Evolutionary conservation across 2,329 filamentous ascomycete genomes (phyloP).

Genomic region (Gnomoniopsis sp.): DNA sequence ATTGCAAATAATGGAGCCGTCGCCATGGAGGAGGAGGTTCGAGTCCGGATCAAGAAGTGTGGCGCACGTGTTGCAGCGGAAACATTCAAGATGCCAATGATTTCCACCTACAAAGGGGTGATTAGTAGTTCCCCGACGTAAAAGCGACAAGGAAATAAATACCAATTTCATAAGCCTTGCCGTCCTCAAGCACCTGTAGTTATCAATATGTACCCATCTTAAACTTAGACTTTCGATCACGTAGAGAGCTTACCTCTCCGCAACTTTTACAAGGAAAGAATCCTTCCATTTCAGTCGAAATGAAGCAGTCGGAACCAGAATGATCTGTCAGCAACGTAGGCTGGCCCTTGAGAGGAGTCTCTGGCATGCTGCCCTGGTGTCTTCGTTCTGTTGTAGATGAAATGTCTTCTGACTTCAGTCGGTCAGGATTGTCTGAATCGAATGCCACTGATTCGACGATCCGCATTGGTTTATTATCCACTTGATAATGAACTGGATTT

Average conservation of each 20-base stretch:
- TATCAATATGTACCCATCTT: background rate
- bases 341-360: no score
- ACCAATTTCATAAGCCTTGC: constrained; percentile 98
- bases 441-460: no score
- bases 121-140: constrained; percentile 12
- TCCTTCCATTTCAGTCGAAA: constrained; percentile 48
- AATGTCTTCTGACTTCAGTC: no score
- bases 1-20: constrained; percentile 97
- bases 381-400: no score
- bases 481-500: no score
- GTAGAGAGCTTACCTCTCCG: constrained; percentile 63
- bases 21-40: constrained; percentile 92
- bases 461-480: no score
- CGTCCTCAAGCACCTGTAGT: constrained; percentile 87
- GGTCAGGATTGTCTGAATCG: no score
- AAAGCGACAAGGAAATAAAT: constrained; percentile 33
- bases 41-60: constrained; percentile 97
- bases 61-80: constrained; percentile 92
- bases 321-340: background rate
- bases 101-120: constrained; percentile 66
- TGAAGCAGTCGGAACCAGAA: background rate
- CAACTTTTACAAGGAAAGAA: constrained; percentile 90
- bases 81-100: constrained; percentile 98
- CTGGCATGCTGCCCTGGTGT: no score
- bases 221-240: background rate